Percentiles rank a stretch among this genome's conserved stretches.
phyloP scores from a whole-genome alignment of 176 grass and related monocot genomes.

The Carex scoparia region DNA sequence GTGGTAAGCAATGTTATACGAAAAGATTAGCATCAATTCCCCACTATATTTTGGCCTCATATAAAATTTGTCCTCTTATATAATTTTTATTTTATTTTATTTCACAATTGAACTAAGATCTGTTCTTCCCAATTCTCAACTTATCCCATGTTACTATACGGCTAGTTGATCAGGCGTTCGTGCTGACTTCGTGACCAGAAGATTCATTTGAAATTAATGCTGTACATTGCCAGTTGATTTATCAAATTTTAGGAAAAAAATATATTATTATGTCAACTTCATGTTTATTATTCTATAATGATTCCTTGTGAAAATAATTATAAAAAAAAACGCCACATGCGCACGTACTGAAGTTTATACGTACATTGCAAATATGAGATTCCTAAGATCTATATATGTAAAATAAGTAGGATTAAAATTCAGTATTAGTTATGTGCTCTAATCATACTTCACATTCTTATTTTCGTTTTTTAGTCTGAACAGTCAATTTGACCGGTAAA shows the following conservation, averaged over 20 bases:
- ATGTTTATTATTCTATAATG: not conserved
- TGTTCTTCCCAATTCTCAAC: not conserved
- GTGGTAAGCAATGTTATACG: not conserved
- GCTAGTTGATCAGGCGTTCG: not conserved
- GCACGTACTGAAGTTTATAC: not conserved
- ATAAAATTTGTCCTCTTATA: not conserved
- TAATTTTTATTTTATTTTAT: not conserved
- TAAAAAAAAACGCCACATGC: not conserved
- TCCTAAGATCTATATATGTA: not conserved
- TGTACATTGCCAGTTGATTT: not conserved
- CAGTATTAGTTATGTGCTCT: too few relatives aligned
- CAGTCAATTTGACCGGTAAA: too few relatives aligned
- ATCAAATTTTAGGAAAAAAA: not conserved
- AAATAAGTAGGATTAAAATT: not conserved
- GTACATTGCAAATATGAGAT: not conserved
- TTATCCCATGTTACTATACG: not conserved
- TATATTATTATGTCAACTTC: not conserved
- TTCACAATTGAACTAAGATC: not conserved
- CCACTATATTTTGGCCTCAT: not conserved
- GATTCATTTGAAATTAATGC: not conserved
- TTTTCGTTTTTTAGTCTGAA: too few relatives aligned
- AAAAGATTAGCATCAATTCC: slow-evolving; percentile 12
- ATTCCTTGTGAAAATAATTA: not conserved
- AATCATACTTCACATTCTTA: too few relatives aligned
- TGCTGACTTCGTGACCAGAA: not conserved